Evolutionary conservation across 2,329 filamentous ascomycete species (phyloP).

Genomic region (Fusarium piperis): DNA sequence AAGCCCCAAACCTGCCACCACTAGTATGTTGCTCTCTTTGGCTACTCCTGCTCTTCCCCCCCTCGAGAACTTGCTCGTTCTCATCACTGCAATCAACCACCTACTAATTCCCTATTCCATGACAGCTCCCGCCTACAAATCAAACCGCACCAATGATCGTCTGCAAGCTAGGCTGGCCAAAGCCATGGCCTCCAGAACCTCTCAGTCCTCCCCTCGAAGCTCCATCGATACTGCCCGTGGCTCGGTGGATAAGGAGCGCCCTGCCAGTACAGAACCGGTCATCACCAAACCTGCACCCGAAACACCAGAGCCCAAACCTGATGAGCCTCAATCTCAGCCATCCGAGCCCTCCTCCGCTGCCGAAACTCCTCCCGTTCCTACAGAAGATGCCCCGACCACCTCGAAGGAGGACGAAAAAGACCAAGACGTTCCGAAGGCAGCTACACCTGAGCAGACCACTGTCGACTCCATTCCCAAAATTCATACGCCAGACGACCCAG

Average conservation of each 20-base stretch:
- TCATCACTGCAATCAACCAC: neutral
- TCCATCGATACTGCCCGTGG: conserved; percentile 49
- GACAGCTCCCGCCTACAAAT: conserved; percentile 66
- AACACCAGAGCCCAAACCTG: conserved; percentile 14
- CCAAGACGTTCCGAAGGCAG: neutral
- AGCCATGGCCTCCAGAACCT: conserved; percentile 79
- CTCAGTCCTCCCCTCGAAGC: conserved; percentile 47
- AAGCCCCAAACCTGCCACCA: conserved; percentile 35
- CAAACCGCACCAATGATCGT: conserved; percentile 79
- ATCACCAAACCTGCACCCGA: conserved; percentile 24
- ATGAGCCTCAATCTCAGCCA: conserved; percentile 11
- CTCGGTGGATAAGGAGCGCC: conserved; percentile 42
- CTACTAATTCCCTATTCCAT: neutral
- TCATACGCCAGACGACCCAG: neutral
- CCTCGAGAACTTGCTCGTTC: neutral
- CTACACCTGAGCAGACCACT: conserved; percentile 7
- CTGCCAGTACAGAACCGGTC: conserved; percentile 25
- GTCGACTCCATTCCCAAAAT: conserved; percentile 9
- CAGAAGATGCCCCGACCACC: neutral
- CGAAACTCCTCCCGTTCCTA: neutral
- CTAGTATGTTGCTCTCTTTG: conserved; percentile 5
- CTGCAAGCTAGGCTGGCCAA: conserved; percentile 90
- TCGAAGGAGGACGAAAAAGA: conserved; percentile 2
- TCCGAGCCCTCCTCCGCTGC: conserved; percentile 1
- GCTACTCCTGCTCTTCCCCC: neutral